These are phyloP conservation scores for Colletotrichum simmondsii DNA, from an alignment of 2,329 filamentous ascomycete genomes.

Conservation along the genomic window DNA sequence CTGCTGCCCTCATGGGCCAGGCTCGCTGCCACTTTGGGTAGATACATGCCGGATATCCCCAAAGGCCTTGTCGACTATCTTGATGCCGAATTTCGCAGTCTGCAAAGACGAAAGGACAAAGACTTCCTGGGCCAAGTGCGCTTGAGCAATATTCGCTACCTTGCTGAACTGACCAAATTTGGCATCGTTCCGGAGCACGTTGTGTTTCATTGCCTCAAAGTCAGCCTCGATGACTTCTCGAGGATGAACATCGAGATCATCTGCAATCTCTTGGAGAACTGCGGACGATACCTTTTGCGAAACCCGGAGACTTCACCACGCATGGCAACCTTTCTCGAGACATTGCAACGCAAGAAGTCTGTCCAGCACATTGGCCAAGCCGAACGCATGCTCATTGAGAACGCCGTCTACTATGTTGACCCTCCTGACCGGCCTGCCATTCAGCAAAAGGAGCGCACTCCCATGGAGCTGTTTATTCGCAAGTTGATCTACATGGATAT, in stretches of 20 bases:
- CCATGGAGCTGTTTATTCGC: slow-evolving; percentile 90
- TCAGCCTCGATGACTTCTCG: slow-evolving; percentile 96
- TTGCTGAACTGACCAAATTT: slow-evolving; percentile 97
- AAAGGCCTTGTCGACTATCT: slow-evolving; percentile 92
- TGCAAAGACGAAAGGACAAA: slow-evolving; percentile 96
- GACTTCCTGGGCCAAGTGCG: slow-evolving; percentile 96
- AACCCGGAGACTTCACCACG: slow-evolving; percentile 93
- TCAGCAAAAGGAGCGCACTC: slow-evolving; percentile 94
- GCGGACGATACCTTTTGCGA: slow-evolving; percentile 90
- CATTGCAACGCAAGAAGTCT: slow-evolving; percentile 92
- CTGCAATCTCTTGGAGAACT: slow-evolving; percentile 94
- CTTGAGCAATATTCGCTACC: slow-evolving; percentile 94
- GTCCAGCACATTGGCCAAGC: slow-evolving; percentile 95
- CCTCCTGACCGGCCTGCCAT: slow-evolving; percentile 94
- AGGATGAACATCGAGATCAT: slow-evolving; percentile 99
- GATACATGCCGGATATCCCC: slow-evolving; percentile 94
- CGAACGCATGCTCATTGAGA: slow-evolving; percentile 98
- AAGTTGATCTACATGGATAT: slow-evolving; percentile 94
- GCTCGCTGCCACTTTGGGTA: slow-evolving; percentile 90
- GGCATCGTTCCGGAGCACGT: slow-evolving; percentile 98
- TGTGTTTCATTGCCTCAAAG: slow-evolving; percentile 98
- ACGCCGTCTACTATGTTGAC: slow-evolving; percentile 97
- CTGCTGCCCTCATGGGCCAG: slow-evolving; percentile 92
- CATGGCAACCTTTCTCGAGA: slow-evolving; percentile 95
- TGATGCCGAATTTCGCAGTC: slow-evolving; percentile 94